Conservation (phyloP, 495 filamentous ascomycete genomes). For the Achaetomiella virescens region DNA sequence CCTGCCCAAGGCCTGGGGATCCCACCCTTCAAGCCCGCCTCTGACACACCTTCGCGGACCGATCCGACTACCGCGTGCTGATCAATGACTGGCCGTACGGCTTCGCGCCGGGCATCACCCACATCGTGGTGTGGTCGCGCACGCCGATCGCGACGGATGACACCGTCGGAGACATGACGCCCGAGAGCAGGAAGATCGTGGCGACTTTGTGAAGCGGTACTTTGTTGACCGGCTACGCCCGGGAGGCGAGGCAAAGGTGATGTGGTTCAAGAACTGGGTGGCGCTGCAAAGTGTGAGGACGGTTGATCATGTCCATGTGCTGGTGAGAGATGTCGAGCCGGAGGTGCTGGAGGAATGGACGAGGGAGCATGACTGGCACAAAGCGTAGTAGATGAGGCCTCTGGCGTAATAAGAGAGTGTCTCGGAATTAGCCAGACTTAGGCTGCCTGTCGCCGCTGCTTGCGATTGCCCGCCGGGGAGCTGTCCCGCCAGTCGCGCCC, state of each 20-base stretch:
- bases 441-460: conserved; percentile 39
- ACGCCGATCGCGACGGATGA: conserved; percentile 51
- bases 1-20: conserved; percentile 59
- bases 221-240: conserved; percentile 57
- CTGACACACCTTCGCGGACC: conserved; percentile 57
- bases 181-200: conserved; percentile 55
- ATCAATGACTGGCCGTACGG: conserved; percentile 94
- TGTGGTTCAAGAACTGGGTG: conserved; percentile 95
- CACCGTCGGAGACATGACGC: conserved; percentile 65
- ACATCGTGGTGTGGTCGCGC: conserved; percentile 63
- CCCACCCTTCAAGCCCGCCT: conserved; percentile 46
- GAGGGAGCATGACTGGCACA: conserved; percentile 32
- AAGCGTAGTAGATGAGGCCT: conserved; percentile 7
- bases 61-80: conserved; percentile 67
- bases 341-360: conserved; percentile 59
- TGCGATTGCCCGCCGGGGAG: conserved; percentile 41
- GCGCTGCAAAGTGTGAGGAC: conserved; percentile 79
- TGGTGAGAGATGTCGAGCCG: conserved; percentile 57
- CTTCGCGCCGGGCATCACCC: conserved; percentile 59
- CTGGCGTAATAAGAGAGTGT: neutral
- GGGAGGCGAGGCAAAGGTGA: conserved; percentile 50
- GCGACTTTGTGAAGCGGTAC: conserved; percentile 58
- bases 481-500: conserved; percentile 18
- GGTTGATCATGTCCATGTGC: conserved; percentile 61
- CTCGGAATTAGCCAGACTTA: conserved; percentile 14